Evolutionary conservation across 2,329 filamentous ascomycete genomes (phyloP), one percentile per base, ranked within the genome.

Genomic region (Trichoderma atrobrunneum): DNA sequence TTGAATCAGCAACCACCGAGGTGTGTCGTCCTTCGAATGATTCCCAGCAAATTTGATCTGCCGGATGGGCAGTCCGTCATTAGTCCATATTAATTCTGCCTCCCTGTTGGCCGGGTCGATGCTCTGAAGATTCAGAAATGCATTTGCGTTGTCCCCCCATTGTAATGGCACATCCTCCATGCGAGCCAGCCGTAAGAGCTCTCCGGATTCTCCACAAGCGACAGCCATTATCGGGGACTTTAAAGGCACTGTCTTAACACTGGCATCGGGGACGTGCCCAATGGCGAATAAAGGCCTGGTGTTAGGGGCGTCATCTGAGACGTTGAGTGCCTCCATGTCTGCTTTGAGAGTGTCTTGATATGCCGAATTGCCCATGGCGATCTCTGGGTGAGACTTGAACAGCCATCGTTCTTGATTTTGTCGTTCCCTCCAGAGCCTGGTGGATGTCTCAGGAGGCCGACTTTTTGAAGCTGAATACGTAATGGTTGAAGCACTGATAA

Each of bases 181-280:
- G 7, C 83, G 82, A 5, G 86, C 79, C 3, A 93, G 77, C 3
- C 87, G 87, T 11, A 93, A 80, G 1, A 87, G 80, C 74, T 90
- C 87, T 1, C 89, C 88, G 16, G 84, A 85, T 63, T 85, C 84
- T n/a, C 91, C 91, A 3, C 85, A 82, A 6, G 82, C 85, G 76
- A 82, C 85, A 73, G 83, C 87, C 73, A 85, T 82, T 75, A 82
- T 79, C 2, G 82, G 79, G 14, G 79, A 79, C 18, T 77, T 78
- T 1, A 71, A 74, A 36, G 75, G 60, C 36, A 68, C 77, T 32
- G 71, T 75, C 3, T 77, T 75, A 21, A 79, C 71, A 51, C 80
- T 82, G 21, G 80, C 73, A 74, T 88, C 82, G 2, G 82, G 79
- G 74, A 89, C 84, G 71, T 88, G 85, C 1, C 90, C 90, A 32